These are phyloP conservation scores for Colletotrichum trifolii DNA, from an alignment of 2,329 filamentous ascomycete genomes.

Conservation along the genomic window DNA sequence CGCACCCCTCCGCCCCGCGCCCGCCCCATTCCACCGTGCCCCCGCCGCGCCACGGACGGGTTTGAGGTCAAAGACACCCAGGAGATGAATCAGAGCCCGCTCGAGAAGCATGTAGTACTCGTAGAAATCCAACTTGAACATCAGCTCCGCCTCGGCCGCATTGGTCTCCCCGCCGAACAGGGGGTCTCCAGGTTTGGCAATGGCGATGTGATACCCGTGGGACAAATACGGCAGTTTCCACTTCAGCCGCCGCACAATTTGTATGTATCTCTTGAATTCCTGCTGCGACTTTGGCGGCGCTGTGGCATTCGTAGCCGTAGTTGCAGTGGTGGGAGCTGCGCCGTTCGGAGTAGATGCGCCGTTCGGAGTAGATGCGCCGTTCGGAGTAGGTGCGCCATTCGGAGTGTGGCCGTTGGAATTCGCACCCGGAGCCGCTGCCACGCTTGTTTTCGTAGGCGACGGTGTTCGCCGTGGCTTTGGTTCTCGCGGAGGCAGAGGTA, in stretches of 20 bases:
- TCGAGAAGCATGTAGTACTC: slow-evolving; percentile 81
- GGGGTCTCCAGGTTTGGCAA: slow-evolving; percentile 44
- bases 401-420: too few species aligned
- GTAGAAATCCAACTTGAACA: slow-evolving; percentile 83
- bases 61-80: slow-evolving; percentile 70
- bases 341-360: not conserved
- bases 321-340: not conserved
- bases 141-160: slow-evolving; percentile 66
- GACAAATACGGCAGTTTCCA: slow-evolving; percentile 73
- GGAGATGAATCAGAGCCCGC: slow-evolving; percentile 74
- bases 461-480: not conserved
- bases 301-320: not conserved
- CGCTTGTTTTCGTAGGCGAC: too few species aligned
- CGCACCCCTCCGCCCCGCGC: slow-evolving; percentile 2
- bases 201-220: slow-evolving; percentile 65
- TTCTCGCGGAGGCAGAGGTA: not conserved
- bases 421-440: too few species aligned
- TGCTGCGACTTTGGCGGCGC: slow-evolving; percentile 41
- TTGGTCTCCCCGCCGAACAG: slow-evolving; percentile 48
- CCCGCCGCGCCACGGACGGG: slow-evolving; percentile 51
- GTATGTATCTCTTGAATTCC: slow-evolving; percentile 68
- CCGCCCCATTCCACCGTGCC: slow-evolving; percentile 19
- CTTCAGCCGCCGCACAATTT: slow-evolving; percentile 68
- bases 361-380: not conserved
- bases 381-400: not conserved